These are phyloP conservation scores for Nothophoma quercina DNA, from an alignment of 2,329 filamentous ascomycete genomes.

Conservation along the genomic window DNA sequence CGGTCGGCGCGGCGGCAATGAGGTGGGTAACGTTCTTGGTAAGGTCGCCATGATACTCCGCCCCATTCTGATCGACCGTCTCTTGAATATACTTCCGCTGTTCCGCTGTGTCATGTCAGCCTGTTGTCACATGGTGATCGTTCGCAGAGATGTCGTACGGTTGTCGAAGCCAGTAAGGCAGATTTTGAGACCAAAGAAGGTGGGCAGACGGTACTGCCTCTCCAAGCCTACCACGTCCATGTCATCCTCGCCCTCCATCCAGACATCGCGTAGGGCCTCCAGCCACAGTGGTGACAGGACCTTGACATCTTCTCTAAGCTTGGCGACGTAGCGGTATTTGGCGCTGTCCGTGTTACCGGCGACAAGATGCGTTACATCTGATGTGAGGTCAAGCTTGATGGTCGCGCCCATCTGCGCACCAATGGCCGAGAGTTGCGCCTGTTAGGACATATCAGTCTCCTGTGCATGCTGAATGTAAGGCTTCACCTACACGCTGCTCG, in stretches of 20 bases:
- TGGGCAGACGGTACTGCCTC: slow-evolving; percentile 67
- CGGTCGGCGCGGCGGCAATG: slow-evolving; percentile 78
- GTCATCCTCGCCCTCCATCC: slow-evolving; percentile 79
- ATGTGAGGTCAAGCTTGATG: slow-evolving; percentile 92
- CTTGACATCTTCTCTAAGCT: slow-evolving; percentile 83
- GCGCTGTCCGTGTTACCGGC: slow-evolving; percentile 88
- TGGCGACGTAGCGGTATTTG: slow-evolving; percentile 96
- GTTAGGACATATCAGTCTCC: slow-evolving; percentile 9
- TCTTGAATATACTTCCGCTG: slow-evolving; percentile 76
- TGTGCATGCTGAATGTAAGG: background rate
- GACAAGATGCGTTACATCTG: slow-evolving; percentile 92
- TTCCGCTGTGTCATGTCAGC: slow-evolving; percentile 57
- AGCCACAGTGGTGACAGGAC: slow-evolving; percentile 87
- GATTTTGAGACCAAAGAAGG: slow-evolving; percentile 69
- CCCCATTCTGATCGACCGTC: slow-evolving; percentile 74
- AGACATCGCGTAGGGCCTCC: slow-evolving; percentile 77
- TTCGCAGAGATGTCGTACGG: slow-evolving; percentile 49
- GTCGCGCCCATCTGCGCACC: slow-evolving; percentile 83
- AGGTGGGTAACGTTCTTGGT: slow-evolving; percentile 88
- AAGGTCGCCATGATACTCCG: slow-evolving; percentile 85
- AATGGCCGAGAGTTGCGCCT: slow-evolving; percentile 66
- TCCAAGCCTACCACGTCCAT: slow-evolving; percentile 78
- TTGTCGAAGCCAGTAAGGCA: slow-evolving; percentile 76
- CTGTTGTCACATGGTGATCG: slow-evolving; percentile 1
- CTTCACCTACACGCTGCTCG: slow-evolving; percentile 71